These are phyloP conservation scores for Biscogniauxia marginata DNA, from an alignment of 2,329 filamentous ascomycete species.

Conservation along the genomic window DNA sequence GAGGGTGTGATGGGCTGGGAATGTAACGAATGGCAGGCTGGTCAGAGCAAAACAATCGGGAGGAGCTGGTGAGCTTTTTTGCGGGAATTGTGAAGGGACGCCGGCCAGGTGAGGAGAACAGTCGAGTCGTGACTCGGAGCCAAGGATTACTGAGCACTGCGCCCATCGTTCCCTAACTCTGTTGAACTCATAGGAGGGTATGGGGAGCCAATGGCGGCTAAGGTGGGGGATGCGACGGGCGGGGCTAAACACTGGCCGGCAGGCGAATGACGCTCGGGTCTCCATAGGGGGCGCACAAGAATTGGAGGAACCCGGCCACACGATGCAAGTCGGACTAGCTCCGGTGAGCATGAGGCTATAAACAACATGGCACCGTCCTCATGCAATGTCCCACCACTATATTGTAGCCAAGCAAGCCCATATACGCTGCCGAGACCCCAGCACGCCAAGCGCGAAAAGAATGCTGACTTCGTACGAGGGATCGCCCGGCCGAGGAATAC, in stretches of 20 bases:
- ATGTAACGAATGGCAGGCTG: conserved; percentile 7
- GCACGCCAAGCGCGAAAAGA: too few relatives aligned
- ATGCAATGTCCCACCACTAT: background rate
- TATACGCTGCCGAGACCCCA: too few relatives aligned
- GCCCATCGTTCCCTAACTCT: background rate
- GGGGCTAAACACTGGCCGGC: background rate
- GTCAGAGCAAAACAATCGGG: background rate
- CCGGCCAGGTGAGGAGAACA: background rate
- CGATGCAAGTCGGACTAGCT: background rate
- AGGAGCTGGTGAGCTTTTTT: background rate
- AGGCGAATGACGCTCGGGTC: conserved; percentile 1
- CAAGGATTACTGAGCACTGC: conserved; percentile 1
- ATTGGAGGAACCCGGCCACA: conserved; percentile 1
- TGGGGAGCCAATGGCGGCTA: background rate
- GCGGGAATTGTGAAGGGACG: background rate
- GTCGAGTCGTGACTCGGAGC: conserved; percentile 1
- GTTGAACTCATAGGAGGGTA: background rate
- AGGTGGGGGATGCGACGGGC: background rate
- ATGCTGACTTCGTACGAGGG: too few relatives aligned
- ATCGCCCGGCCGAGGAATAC: background rate
- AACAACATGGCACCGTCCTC: background rate
- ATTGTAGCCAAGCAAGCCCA: background rate
- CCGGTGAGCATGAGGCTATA: background rate
- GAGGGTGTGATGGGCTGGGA: conserved; percentile 6
- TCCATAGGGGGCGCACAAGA: background rate